Conservation (phyloP, 2,329 filamentous ascomycete genomes). For the Phialocephala sp. region DNA sequence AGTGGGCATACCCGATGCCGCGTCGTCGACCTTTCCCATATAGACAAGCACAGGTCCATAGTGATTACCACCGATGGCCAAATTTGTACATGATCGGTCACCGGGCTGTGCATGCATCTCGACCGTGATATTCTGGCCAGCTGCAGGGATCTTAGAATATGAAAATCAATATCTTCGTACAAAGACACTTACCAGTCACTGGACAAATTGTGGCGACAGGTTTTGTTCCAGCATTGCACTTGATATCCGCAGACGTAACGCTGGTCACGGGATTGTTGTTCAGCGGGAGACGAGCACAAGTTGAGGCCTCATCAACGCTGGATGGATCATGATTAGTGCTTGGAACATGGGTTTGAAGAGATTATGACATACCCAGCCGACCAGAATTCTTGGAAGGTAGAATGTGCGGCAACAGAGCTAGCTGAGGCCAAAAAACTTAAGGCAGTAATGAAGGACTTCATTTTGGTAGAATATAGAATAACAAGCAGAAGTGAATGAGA, state of each 20-base stretch:
- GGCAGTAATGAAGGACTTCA: conserved; percentile 27
- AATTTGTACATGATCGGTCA: conserved; percentile 52
- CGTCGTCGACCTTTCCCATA: conserved; percentile 55
- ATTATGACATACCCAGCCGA: conserved; percentile 52
- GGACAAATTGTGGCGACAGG: conserved; percentile 44
- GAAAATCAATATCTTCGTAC: neutral
- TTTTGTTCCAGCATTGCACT: conserved; percentile 52
- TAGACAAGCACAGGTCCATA: conserved; percentile 60
- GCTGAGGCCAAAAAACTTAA: conserved; percentile 38
- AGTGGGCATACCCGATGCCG: conserved; percentile 48
- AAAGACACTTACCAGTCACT: conserved; percentile 23
- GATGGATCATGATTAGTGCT: neutral
- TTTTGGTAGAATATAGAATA: conserved; percentile 17
- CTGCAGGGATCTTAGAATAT: conserved; percentile 5
- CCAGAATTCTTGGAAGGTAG: conserved; percentile 46
- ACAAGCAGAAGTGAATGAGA: neutral
- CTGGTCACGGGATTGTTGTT: conserved; percentile 58
- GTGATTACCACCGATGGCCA: conserved; percentile 60
- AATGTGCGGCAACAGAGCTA: conserved; percentile 50
- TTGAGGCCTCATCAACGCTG: conserved; percentile 50
- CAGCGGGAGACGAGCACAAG: conserved; percentile 54
- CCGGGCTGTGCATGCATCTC: conserved; percentile 62
- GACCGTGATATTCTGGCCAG: conserved; percentile 55
- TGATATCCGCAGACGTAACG: conserved; percentile 54
- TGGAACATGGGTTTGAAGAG: conserved; percentile 40